Evolutionary conservation across 139 green algal genomes (phyloP).

Genomic region (Coelastrella sp.): DNA sequence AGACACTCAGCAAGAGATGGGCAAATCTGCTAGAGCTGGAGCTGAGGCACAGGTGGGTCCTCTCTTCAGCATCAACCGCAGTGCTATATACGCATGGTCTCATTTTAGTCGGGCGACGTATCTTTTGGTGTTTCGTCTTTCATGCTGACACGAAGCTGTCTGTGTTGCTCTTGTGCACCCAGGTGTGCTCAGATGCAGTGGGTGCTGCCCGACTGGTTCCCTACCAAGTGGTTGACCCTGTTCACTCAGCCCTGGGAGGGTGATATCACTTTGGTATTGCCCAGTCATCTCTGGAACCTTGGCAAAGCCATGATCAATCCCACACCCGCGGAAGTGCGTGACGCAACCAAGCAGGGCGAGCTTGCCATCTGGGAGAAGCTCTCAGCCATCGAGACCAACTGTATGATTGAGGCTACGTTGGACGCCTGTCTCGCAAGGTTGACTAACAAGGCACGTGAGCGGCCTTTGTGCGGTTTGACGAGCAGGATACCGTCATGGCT

Average conservation of each 20-base stretch:
- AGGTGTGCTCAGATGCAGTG: constrained; percentile 83
- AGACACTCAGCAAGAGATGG: constrained; percentile 67
- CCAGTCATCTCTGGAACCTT: constrained; percentile 71
- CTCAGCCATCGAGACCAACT: constrained; percentile 91
- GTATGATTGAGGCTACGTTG: constrained; percentile 89
- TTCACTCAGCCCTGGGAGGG: constrained; percentile 94
- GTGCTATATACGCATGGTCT: too few species aligned
- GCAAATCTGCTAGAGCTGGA: constrained; percentile 85
- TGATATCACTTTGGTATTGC: constrained; percentile 93
- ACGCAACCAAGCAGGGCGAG: constrained; percentile 75
- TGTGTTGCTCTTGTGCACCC: constrained; percentile 34
- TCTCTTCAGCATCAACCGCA: not conserved
- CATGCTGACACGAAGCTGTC: too few species aligned
- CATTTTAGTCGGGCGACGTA: too few species aligned
- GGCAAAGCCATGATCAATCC: constrained; percentile 85
- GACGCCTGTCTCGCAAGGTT: constrained; percentile 84
- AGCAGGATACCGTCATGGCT: constrained; percentile 69
- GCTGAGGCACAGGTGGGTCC: constrained; percentile 87
- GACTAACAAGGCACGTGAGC: constrained; percentile 52
- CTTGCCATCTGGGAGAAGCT: constrained; percentile 88
- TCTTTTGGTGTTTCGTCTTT: not conserved
- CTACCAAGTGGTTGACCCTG: constrained; percentile 74
- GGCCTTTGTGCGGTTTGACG: constrained; percentile 15
- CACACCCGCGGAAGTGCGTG: constrained; percentile 66
- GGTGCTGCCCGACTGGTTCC: constrained; percentile 77